Evolutionary conservation across 768 basidiomycete genomes (phyloP).

Genomic region (Agrocybe chaxingu): DNA sequence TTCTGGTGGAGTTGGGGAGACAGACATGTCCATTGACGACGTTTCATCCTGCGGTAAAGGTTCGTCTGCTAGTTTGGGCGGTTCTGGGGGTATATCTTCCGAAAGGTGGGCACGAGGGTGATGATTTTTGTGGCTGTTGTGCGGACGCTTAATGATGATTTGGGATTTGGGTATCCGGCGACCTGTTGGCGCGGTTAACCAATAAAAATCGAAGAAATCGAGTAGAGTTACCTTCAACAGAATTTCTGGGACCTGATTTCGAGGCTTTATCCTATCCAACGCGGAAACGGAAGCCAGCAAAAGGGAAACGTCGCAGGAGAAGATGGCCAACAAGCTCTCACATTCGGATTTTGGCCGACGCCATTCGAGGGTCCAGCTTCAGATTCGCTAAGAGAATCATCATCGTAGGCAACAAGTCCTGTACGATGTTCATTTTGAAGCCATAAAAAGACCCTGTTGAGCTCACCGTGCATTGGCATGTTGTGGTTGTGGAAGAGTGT

Average conservation of each 20-base stretch:
- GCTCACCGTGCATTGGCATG: constrained; percentile 21
- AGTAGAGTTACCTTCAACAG: constrained; percentile 39
- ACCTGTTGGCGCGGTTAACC: constrained; percentile 20
- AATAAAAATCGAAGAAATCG: constrained; percentile 9
- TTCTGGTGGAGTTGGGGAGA: constrained; percentile 2
- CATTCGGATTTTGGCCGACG: constrained; percentile 41
- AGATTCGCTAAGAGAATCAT: constrained; percentile 58
- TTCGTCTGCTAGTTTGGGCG: constrained; percentile 5
- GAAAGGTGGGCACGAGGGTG: constrained; percentile 47
- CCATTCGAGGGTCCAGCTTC: constrained; percentile 39
- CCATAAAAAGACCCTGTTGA: background rate
- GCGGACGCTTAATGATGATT: constrained; percentile 56
- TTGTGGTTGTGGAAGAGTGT: constrained; percentile 12
- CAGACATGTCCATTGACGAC: constrained; percentile 16
- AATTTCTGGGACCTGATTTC: constrained; percentile 31
- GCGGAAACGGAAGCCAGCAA: constrained; percentile 57
- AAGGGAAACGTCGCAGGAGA: constrained; percentile 54
- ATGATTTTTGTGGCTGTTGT: constrained; percentile 43
- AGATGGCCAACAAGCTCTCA: constrained; percentile 50
- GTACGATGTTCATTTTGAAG: background rate
- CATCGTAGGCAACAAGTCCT: constrained; percentile 66
- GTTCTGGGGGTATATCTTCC: constrained; percentile 35
- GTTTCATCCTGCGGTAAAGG: constrained; percentile 9
- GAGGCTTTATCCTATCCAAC: constrained; percentile 62
- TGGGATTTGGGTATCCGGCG: constrained; percentile 49